These are phyloP conservation scores for Backusella macrospora DNA, from an alignment of 192 early-diverging fungal genomes.

Conservation along the genomic window DNA sequence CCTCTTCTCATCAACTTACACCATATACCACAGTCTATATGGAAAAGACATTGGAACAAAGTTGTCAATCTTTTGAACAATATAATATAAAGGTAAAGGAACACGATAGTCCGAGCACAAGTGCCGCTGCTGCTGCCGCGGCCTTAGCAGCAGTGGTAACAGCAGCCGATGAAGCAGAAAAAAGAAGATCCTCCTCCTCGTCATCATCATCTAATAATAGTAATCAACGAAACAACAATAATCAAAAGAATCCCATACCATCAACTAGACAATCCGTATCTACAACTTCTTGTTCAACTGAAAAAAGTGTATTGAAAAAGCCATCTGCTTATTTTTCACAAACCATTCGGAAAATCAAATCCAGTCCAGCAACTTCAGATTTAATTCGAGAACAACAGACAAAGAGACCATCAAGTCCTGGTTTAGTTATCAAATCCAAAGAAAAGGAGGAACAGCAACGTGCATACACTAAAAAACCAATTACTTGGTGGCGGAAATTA, in stretches of 20 bases:
- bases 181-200: no score
- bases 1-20: neutral
- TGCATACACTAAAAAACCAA: neutral
- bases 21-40: no score
- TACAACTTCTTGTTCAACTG: neutral
- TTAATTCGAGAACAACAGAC: neutral
- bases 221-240: no score
- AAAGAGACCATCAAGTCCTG: neutral
- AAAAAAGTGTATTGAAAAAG: neutral
- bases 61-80: neutral
- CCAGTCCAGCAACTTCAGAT: neutral
- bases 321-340: neutral
- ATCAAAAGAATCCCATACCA: no score
- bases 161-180: neutral
- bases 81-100: neutral
- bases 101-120: neutral
- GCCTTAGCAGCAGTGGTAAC: neutral
- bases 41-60: conserved; percentile 3
- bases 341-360: neutral
- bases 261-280: neutral
- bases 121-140: neutral
- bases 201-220: no score
- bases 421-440: neutral
- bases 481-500: neutral
- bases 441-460: neutral